Evolutionary conservation across 495 filamentous ascomycete genomes (phyloP), one percentile per base, ranked within the genome.

Genomic region (Penicillium nucicola): DNA sequence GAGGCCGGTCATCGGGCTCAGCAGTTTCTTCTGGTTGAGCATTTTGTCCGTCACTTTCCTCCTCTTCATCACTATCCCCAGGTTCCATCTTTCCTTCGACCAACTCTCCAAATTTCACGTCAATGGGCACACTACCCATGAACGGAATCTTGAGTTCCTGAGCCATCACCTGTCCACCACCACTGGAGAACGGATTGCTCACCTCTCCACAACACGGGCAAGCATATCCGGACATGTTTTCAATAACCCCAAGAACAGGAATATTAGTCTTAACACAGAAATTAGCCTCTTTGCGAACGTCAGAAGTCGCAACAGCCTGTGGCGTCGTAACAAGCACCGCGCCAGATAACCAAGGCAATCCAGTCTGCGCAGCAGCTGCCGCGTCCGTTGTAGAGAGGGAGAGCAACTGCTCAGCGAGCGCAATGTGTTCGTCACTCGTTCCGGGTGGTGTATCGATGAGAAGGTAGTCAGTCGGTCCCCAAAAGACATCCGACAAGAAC

Each of bases 141-240:
- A 97, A 97, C 35, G 76, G 77, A 23, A 98, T 87, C 3, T 74
- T 78, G 65, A 92, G 90, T 57, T 97, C 89, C 56, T 78, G 68
- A 14, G 91, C 90, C 93, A 98, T 96, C 19, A 88, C 82, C 68
- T 89, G 70, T 7, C 95, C 93, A 7, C 93, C 93, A 14, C 93
- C 95, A 44, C 83, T 89, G 41, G 84, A 86, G 64, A 97, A 97
- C 47, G 97, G 72, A 72, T 97, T 89, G 36, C 89, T 95, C 67
- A 90, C 89, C 68, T 95, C 90, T 55, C 86, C 88, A 71, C 93
- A 98, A 62, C 91, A 89, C 30, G 92, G 92, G 69, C 93, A 98
- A 46, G 96, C 87, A 69, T 92, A 98, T 2, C 93, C 93, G 20
- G 86, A 86, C 95, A 98, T 97, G 68, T 98, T 98, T 74, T 98